A percentile compares a stretch with the other conserved stretches of the same genome.
These are phyloP conservation scores for Phyllosticta ampelicida DNA, from an alignment of 2,329 filamentous ascomycete genomes.

Conservation along the genomic window DNA sequence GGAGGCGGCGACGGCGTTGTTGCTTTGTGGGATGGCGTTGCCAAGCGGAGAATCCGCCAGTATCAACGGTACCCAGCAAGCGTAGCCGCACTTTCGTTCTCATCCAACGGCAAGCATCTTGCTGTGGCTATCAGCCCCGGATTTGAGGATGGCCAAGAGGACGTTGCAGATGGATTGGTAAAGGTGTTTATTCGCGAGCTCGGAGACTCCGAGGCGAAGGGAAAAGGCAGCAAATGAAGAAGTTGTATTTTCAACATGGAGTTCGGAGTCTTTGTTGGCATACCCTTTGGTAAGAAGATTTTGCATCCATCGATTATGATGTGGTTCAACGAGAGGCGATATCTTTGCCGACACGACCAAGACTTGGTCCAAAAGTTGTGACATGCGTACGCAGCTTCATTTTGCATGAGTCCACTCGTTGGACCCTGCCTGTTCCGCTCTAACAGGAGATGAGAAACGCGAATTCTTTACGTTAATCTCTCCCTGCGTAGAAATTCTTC, in stretches of 20 bases:
- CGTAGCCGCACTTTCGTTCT: constrained; percentile 69
- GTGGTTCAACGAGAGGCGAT: neutral
- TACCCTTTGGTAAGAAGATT: neutral
- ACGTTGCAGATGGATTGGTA: constrained; percentile 60
- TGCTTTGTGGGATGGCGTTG: constrained; percentile 85
- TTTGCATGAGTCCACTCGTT: too few relatives aligned
- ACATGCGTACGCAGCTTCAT: too few relatives aligned
- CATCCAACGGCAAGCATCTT: constrained; percentile 62
- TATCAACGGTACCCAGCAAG: constrained; percentile 77
- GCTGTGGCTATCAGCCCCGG: constrained; percentile 76
- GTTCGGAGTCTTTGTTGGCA: constrained; percentile 1
- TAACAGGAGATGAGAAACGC: too few relatives aligned
- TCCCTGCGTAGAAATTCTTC: too few relatives aligned
- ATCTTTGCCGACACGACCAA: neutral
- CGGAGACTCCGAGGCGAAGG: constrained; percentile 77
- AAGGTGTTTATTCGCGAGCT: constrained; percentile 76
- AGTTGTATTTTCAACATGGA: neutral
- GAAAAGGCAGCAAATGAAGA: constrained; percentile 56
- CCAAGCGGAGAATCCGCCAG: constrained; percentile 79
- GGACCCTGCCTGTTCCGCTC: too few relatives aligned
- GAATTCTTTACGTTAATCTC: too few relatives aligned
- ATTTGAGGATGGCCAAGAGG: constrained; percentile 79
- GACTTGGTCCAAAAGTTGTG: too few relatives aligned
- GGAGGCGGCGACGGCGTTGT: constrained; percentile 86
- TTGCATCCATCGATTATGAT: neutral